These are phyloP conservation scores for Podila verticillata DNA, from an alignment of 192 early-diverging fungal genomes.

Conservation along the genomic window DNA sequence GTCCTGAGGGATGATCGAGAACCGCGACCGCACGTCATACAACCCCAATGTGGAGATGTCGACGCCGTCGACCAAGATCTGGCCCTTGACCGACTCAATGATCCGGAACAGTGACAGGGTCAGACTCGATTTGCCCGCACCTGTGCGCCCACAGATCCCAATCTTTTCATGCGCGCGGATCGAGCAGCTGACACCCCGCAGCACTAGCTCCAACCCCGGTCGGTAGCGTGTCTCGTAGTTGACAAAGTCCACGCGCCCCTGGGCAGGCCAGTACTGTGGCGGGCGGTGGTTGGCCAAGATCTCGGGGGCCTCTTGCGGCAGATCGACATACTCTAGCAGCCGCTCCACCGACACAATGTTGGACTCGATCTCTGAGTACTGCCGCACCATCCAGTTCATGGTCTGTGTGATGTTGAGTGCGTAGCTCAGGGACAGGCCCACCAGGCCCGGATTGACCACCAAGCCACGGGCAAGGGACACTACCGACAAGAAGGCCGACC, in stretches of 20 bases:
- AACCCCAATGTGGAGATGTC: conserved; percentile 49
- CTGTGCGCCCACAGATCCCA: conserved; percentile 73
- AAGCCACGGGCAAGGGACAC: conserved; percentile 61
- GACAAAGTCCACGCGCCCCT: conserved; percentile 77
- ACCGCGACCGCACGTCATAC: conserved; percentile 56
- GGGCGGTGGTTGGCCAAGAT: conserved; percentile 65
- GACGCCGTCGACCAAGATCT: conserved; percentile 58
- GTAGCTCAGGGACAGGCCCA: conserved; percentile 72
- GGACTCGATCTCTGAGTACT: conserved; percentile 83
- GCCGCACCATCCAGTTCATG: conserved; percentile 87
- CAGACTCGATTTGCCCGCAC: conserved; percentile 59
- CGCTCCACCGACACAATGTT: conserved; percentile 78
- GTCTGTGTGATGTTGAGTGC: conserved; percentile 79
- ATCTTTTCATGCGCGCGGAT: conserved; percentile 52
- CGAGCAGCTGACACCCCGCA: conserved; percentile 59
- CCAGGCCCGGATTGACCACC: conserved; percentile 71
- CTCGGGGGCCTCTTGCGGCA: conserved; percentile 80
- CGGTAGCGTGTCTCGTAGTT: conserved; percentile 84
- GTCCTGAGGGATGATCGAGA: conserved; percentile 82
- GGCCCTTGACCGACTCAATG: conserved; percentile 48
- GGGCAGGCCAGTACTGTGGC: conserved; percentile 70
- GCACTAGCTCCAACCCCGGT: conserved; percentile 77
- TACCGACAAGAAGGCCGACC: conserved; percentile 76
- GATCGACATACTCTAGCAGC: conserved; percentile 78
- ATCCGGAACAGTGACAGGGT: conserved; percentile 54